Evolutionary conservation across 1,284 basidiomycete genomes (phyloP).

Genomic region (Pseudozyma pruni): DNA sequence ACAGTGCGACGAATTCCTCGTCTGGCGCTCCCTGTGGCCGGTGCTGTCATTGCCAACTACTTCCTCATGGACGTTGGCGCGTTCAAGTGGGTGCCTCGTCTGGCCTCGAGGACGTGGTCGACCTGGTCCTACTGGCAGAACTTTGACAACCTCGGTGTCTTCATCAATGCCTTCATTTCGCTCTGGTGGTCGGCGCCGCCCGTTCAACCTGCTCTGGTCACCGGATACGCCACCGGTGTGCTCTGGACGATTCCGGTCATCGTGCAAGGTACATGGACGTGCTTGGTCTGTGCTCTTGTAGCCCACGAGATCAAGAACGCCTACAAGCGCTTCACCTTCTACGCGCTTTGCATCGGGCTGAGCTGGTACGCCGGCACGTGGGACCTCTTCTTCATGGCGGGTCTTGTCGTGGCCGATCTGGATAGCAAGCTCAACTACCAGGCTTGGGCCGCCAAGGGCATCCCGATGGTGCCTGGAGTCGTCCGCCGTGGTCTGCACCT

Average conservation of each 20-base stretch:
- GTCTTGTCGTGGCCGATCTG: conserved; percentile 57
- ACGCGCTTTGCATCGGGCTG: conserved; percentile 51
- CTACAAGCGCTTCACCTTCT: conserved; percentile 59
- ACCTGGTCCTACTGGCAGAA: conserved; percentile 61
- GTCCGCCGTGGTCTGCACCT: conserved; percentile 23
- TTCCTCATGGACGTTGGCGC: conserved; percentile 58
- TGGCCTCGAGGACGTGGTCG: conserved; percentile 61
- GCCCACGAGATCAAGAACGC: conserved; percentile 59
- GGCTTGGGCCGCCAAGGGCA: conserved; percentile 40
- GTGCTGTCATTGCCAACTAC: conserved; percentile 59
- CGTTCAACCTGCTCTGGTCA: conserved; percentile 47
- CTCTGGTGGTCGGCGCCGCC: conserved; percentile 61
- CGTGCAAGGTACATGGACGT: conserved; percentile 58
- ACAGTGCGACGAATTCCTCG: conserved; percentile 58
- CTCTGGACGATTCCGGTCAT: conserved; percentile 64
- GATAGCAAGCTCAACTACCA: conserved; percentile 62
- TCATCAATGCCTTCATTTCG: conserved; percentile 54
- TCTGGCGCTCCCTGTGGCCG: conserved; percentile 54
- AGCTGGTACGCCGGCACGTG: conserved; percentile 60
- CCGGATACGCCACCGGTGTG: conserved; percentile 61
- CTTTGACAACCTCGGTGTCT: conserved; percentile 57
- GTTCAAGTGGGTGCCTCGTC: conserved; percentile 58
- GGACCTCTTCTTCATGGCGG: conserved; percentile 63
- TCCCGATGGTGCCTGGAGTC: conserved; percentile 40
- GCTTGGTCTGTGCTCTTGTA: conserved; percentile 54